A percentile compares a stretch with the other conserved stretches of the same genome.
Evolutionary conservation across 2,329 filamentous ascomycete species (phyloP).

Genomic region (Scedosporium boydii): DNA sequence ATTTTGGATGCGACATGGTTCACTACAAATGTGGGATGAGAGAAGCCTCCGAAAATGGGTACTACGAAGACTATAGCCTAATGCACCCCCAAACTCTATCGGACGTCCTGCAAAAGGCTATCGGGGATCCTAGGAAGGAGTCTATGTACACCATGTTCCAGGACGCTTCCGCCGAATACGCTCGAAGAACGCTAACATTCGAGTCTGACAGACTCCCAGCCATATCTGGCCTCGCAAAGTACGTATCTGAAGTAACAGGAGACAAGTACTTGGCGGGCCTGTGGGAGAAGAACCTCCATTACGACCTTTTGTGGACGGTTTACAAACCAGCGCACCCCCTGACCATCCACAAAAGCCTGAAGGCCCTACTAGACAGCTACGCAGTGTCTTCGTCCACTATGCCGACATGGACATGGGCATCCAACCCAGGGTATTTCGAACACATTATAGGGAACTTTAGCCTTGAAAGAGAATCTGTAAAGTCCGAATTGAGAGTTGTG

Average conservation of each 20-base stretch:
- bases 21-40: not conserved
- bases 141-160: not conserved
- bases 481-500: not conserved
- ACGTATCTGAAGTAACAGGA: not conserved
- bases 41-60: not conserved
- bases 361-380: not conserved
- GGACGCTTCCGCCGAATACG: constrained; percentile 5
- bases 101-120: not conserved
- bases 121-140: not conserved
- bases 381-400: not conserved
- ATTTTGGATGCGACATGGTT: not conserved
- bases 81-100: not conserved
- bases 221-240: constrained; percentile 11
- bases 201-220: constrained; percentile 11
- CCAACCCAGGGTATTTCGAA: not conserved
- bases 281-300: constrained; percentile 6
- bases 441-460: not conserved
- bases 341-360: not conserved
- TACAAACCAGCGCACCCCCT: not conserved
- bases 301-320: constrained; percentile 9
- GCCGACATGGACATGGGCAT: not conserved
- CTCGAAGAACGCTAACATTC: constrained; percentile 8
- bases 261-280: constrained; percentile 10
- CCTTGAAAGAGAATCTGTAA: not conserved
- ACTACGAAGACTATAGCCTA: not conserved